phyloP scores from a whole-genome alignment of 2,329 filamentous ascomycete species.

The Podosphaera xanthii region DNA sequence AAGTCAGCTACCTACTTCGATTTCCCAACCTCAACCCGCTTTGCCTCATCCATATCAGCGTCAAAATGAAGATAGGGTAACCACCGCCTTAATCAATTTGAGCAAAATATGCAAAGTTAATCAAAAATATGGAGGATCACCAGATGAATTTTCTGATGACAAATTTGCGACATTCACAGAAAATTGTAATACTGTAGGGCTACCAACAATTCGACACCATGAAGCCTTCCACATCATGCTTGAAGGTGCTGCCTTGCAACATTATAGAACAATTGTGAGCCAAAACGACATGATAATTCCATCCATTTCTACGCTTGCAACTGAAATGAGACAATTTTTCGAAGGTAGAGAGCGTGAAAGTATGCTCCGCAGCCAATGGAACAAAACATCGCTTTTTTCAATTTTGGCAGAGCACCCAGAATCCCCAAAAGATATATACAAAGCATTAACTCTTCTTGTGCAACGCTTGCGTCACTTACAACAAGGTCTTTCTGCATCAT shows the following conservation, averaged over 20 bases:
- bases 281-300: background rate
- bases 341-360: background rate
- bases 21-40: background rate
- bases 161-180: background rate
- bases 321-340: background rate
- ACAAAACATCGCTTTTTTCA: background rate
- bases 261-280: background rate
- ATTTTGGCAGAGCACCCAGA: background rate
- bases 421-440: background rate
- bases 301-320: background rate
- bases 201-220: background rate
- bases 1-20: slow-evolving; percentile 11
- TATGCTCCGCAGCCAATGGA: background rate
- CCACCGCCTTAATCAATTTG: background rate
- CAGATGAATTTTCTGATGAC: background rate
- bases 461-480: background rate
- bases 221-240: background rate
- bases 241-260: background rate
- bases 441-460: background rate
- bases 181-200: background rate
- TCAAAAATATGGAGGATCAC: background rate
- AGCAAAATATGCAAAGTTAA: background rate
- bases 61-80: background rate
- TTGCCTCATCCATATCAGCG: background rate
- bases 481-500: background rate